phyloP scores from a whole-genome alignment of 768 basidiomycete species.

The Suillus subluteus region DNA sequence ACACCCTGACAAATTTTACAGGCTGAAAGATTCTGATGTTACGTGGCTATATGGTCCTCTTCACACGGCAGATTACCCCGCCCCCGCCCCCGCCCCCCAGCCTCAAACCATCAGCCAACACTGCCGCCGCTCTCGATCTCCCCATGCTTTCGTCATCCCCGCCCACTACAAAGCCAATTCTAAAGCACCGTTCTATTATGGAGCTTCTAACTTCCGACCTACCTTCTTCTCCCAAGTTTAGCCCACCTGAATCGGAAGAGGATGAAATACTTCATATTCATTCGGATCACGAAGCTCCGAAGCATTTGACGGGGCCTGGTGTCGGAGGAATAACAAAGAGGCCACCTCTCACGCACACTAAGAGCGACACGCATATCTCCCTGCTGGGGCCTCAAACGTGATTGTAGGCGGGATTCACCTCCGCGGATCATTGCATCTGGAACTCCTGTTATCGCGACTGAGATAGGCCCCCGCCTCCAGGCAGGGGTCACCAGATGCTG shows the following conservation, averaged over 20 bases:
- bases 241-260: slow-evolving; percentile 60
- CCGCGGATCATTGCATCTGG: slow-evolving; percentile 51
- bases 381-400: slow-evolving; percentile 51
- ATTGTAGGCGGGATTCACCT: slow-evolving; percentile 67
- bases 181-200: slow-evolving; percentile 92
- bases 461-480: slow-evolving; percentile 15
- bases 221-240: slow-evolving; percentile 64
- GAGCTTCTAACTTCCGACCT: slow-evolving; percentile 84
- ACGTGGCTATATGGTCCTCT: slow-evolving; percentile 99
- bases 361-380: slow-evolving; percentile 85
- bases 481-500: slow-evolving; percentile 23
- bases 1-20: slow-evolving; percentile 37
- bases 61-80: slow-evolving; percentile 89
- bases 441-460: slow-evolving; percentile 12
- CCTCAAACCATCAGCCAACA: slow-evolving; percentile 44
- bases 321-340: slow-evolving; percentile 30
- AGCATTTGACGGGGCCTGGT: background rate
- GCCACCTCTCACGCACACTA: slow-evolving; percentile 76
- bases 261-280: slow-evolving; percentile 27
- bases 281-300: slow-evolving; percentile 26
- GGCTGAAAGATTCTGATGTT: slow-evolving; percentile 99
- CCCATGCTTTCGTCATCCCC: slow-evolving; percentile 37
- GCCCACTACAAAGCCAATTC: slow-evolving; percentile 76
- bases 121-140: slow-evolving; percentile 40
- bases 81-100: slow-evolving; percentile 71